These are phyloP conservation scores for Rhodamnia argentea DNA, from an alignment of 345 rosid genomes.

Conservation along the genomic window DNA sequence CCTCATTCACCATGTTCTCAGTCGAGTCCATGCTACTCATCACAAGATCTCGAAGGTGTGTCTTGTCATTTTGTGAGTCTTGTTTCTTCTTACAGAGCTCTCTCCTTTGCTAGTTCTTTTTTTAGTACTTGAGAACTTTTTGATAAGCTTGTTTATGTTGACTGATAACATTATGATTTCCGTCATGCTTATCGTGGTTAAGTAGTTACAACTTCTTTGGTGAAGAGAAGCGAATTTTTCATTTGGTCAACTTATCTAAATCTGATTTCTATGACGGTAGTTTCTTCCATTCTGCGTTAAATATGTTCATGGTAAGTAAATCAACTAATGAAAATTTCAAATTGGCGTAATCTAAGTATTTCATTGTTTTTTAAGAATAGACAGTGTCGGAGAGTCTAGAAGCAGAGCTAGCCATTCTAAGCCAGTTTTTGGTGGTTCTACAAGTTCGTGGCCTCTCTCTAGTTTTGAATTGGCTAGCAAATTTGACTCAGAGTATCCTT, in stretches of 20 bases:
- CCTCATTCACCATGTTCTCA: not conserved
- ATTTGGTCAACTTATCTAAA: not conserved
- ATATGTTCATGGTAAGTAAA: not conserved
- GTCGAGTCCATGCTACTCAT: not conserved
- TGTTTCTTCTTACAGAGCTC: not conserved
- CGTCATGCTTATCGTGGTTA: not conserved
- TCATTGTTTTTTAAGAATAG: not conserved
- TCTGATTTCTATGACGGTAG: not conserved
- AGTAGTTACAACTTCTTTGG: not conserved
- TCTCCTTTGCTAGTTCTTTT: not conserved
- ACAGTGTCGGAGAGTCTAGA: not conserved
- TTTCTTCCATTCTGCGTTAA: not conserved
- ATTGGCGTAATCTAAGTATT: not conserved
- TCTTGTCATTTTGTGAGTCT: not conserved
- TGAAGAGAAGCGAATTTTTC: not conserved
- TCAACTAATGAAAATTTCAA: not conserved
- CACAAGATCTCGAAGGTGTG: not conserved
- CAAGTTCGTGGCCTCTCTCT: not conserved
- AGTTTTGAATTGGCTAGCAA: not conserved
- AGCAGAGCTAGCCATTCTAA: not conserved
- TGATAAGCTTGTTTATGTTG: not conserved
- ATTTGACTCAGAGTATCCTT: not conserved
- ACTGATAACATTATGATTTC: not conserved
- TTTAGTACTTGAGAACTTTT: not conserved
- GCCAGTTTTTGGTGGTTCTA: not conserved